A percentile compares a stretch with the other conserved stretches of the same genome.
These are phyloP conservation scores for Micractinium conductrix DNA, from an alignment of 139 green algal genomes.

Conservation along the genomic window DNA sequence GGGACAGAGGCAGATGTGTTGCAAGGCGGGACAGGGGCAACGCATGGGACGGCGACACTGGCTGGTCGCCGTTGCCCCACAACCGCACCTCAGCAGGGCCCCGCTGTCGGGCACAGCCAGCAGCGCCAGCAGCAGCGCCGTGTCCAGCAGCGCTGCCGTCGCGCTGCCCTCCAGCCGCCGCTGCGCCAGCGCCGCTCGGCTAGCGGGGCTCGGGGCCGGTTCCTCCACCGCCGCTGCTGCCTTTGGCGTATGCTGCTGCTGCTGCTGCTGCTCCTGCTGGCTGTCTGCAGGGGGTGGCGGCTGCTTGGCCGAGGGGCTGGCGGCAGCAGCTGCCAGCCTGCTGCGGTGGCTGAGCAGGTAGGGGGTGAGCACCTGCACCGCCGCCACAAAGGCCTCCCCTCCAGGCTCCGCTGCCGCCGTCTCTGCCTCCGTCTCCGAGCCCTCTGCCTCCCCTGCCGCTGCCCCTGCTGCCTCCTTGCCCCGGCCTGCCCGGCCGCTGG, in stretches of 20 bases:
- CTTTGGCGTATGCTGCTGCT: constrained; percentile 18
- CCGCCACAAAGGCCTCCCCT: constrained; percentile 39
- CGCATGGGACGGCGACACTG: not conserved
- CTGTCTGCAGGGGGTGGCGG: not conserved
- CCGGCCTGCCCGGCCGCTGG: not conserved
- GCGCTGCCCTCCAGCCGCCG: constrained; percentile 17
- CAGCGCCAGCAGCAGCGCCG: constrained; percentile 80
- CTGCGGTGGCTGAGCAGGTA: constrained; percentile 82
- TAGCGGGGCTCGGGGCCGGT: not conserved
- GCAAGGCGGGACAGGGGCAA: no score
- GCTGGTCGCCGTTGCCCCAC: not conserved
- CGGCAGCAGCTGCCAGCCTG: constrained; percentile 52
- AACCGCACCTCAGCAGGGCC: constrained; percentile 63
- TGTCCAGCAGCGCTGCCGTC: constrained; percentile 72
- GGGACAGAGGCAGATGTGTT: not conserved
- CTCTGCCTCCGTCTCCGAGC: not conserved
- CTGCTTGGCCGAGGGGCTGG: not conserved
- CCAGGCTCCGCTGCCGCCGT: constrained; percentile 34
- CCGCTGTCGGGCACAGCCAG: constrained; percentile 75
- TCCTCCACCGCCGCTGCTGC: constrained; percentile 4
- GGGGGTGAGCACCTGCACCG: constrained; percentile 66
- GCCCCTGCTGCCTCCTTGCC: not conserved
- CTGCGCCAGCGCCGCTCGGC: constrained; percentile 21
- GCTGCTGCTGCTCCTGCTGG: not conserved
- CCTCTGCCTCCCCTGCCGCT: not conserved